Percentiles rank a stretch among this genome's conserved stretches.
Evolutionary conservation across 495 filamentous ascomycete species (phyloP).

Genomic region (Pseudoneurospora amorphoporcata): DNA sequence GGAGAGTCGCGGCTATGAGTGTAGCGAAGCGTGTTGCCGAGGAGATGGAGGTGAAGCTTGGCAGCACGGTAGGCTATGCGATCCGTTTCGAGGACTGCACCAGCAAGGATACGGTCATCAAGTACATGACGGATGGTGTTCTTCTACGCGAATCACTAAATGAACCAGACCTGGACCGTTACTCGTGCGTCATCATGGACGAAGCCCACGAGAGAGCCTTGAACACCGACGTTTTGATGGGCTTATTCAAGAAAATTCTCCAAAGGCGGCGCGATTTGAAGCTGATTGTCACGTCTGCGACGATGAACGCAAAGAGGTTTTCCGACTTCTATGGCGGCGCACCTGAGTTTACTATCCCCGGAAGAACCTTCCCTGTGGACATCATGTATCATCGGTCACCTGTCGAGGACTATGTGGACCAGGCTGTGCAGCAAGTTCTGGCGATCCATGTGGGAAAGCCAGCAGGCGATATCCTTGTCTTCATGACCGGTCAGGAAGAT

Average conservation of each 20-base stretch:
- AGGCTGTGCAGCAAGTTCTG: conserved; percentile 90
- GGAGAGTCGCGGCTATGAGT: conserved; percentile 96
- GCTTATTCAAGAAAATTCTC: conserved; percentile 92
- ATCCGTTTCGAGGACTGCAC: conserved; percentile 99
- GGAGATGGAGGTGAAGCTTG: conserved; percentile 96
- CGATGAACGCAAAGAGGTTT: conserved; percentile 96
- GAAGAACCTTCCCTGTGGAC: conserved; percentile 94
- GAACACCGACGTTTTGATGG: conserved; percentile 97
- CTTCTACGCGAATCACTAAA: conserved; percentile 86
- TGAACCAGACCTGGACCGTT: conserved; percentile 86
- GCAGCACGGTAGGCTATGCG: conserved; percentile 84
- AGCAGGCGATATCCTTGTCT: conserved; percentile 87
- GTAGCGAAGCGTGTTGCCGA: conserved; percentile 97
- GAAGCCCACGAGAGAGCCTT: conserved; percentile 96
- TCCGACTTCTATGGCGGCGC: conserved; percentile 96
- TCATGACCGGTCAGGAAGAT: conserved; percentile 99
- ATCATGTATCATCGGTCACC: conserved; percentile 91
- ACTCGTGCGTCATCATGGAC: conserved; percentile 99
- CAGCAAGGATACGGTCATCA: conserved; percentile 85
- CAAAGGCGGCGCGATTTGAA: conserved; percentile 85
- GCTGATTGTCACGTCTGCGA: conserved; percentile 94
- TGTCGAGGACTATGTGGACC: conserved; percentile 95
- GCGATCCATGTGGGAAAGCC: conserved; percentile 96
- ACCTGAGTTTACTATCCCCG: conserved; percentile 93
- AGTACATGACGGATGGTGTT: conserved; percentile 99